Base-by-base conservation (phyloP, 2,329 filamentous ascomycete genomes). In the Madurella fahalii region DNA sequence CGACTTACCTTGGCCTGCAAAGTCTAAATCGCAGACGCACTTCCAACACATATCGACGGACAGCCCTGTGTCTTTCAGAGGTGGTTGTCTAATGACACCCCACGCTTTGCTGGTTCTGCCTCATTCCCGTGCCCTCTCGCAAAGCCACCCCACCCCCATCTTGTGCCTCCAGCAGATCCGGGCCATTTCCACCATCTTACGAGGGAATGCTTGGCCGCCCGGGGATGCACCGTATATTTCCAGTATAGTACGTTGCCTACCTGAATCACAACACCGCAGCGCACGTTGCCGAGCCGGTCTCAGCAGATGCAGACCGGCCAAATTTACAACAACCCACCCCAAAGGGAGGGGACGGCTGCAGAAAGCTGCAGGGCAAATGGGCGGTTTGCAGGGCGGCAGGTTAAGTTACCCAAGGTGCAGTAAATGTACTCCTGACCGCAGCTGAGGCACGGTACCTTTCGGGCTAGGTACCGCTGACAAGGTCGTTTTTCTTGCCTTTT, bases 401-500 rank as follows among this genome's bases (percentile, higher is more conserved):
- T 34, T 39, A 44, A 37, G 42, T 54, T 53, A 54, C 53, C 25
- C 37, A 47, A 52, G 43, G 39, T 47, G 46, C 53, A 54, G 44
- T 40, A 53, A 50, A 52, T 49, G 46, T 43, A 56, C 56, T 51
- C 43, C 52, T 57, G 55, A 44, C 25, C 32, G 45, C 43, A 31
- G 50, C 47, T 37, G 51, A 56, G 32, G 50, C 54, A 53, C 50
- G 46, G 53, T 57, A 56, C 59, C 46, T 54, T 51, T 52, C 52
- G 52, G 52, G 58, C 53, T 47, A 56, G 56, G 54, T 58, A 56
- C 60, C 52, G 50, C 54, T 51, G 53, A 46, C 52, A 56, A 52
- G 34, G 4, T 44, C 50, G 57, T 49, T 18, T 49, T 52, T 53
- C 40, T 56, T 55, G 53, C 52, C 57, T 59, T 58, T 43, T 47